Evolutionary conservation across 2,329 filamentous ascomycete species (phyloP).

Genomic region (Botryotinia convoluta): DNA sequence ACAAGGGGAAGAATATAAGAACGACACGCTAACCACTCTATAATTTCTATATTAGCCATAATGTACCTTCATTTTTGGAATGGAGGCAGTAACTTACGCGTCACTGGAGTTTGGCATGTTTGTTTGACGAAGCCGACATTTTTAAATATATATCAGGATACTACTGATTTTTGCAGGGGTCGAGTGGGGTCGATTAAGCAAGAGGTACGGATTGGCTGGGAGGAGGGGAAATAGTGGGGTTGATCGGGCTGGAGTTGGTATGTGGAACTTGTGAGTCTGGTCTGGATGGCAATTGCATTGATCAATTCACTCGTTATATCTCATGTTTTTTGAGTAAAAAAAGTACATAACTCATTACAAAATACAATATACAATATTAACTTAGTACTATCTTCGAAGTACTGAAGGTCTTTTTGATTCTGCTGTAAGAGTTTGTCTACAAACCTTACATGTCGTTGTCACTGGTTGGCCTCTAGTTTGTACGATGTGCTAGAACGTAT

Average conservation of each 20-base stretch:
- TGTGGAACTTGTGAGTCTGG: background rate
- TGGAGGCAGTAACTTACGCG: slow-evolving; percentile 31
- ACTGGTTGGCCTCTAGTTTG: background rate
- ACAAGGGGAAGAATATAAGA: slow-evolving; percentile 36
- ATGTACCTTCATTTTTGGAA: slow-evolving; percentile 23
- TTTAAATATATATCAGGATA: background rate
- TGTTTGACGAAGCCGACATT: background rate
- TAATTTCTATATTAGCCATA: slow-evolving; percentile 28
- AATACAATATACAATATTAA: background rate
- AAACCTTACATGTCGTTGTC: background rate
- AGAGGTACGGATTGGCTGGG: background rate
- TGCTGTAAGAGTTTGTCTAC: background rate
- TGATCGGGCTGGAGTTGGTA: background rate
- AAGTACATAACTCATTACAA: background rate
- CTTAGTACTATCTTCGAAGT: background rate
- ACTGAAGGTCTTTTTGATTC: background rate
- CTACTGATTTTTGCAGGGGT: background rate
- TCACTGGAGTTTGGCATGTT: slow-evolving; percentile 30
- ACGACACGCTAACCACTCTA: slow-evolving; percentile 40
- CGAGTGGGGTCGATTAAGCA: accelerated
- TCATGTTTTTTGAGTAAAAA: background rate
- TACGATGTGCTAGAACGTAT: background rate
- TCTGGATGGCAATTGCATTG: background rate
- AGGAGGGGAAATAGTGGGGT: background rate
- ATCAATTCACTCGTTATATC: background rate